A percentile compares a stretch with the other conserved stretches of the same genome.
phyloP scores from a whole-genome alignment of 208 protist genomes.

The Angomonas ambiguus region DNA sequence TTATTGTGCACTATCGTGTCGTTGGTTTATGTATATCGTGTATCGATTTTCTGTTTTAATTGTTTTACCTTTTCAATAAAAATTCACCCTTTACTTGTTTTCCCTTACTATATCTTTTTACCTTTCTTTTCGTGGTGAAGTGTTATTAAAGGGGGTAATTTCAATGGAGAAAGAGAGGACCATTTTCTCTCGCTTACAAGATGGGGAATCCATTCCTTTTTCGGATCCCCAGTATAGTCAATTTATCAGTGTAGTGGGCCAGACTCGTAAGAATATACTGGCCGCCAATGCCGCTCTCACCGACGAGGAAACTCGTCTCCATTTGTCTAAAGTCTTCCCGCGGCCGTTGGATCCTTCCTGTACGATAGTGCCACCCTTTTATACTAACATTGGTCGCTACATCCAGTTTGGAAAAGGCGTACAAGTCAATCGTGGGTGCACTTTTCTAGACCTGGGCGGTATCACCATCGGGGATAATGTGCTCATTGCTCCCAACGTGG shows the following conservation, averaged over 20 bases:
- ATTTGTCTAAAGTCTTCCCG: background rate
- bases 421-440: constrained; percentile 61
- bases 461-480: constrained; percentile 57
- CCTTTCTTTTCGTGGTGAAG: constrained; percentile 4
- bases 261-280: background rate
- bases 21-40: no score
- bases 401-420: constrained; percentile 51
- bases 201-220: no score
- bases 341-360: background rate
- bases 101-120: background rate
- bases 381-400: constrained; percentile 17
- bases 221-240: no score
- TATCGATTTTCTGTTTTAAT: background rate
- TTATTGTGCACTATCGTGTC: background rate
- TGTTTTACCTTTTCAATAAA: background rate
- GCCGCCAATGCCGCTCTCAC: background rate
- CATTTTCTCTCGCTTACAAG: no score
- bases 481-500: constrained; percentile 54
- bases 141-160: no score
- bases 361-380: constrained; percentile 8
- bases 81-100: background rate
- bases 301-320: background rate
- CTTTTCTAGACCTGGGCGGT: constrained; percentile 56
- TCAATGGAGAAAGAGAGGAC: no score
- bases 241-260: no score